Evolutionary conservation across 257 asterid genomes (phyloP), one percentile per base, ranked within the genome.

Genomic region (Penstemon davidsonii): DNA sequence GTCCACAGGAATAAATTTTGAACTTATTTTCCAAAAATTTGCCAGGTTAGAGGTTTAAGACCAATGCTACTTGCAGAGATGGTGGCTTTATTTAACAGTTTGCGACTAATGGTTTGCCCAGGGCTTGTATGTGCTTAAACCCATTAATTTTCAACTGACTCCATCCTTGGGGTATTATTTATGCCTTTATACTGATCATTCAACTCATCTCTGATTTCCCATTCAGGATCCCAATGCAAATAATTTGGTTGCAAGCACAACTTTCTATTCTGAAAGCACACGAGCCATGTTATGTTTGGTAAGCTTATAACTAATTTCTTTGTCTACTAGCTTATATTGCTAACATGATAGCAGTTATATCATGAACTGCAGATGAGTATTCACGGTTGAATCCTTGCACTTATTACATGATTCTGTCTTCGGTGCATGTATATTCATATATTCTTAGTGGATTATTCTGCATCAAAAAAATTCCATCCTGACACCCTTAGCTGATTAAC

Each of bases 271-370:
- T 3, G 96, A 92, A 79, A 84, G 82, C 71, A 89, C 96, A 39
- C 87, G 82, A 69, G 96, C 98, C 84, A 89, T 89, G 96, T 49
- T 92, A 77, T 87, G 98, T 78, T 87, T 92, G 96, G 98, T 92
- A 82, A 83, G 95, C 76, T 76, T 61, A 11, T 76, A 41, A 19
- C 49, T 39, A 10, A 8, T 50, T 62, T 43, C 60, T 39, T 56
- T 1, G 52, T 49, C 25, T 45, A 9, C 6, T 6, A 13, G 54
- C 46, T 52, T 38, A 50, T 56, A 57, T 37, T 42, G 66, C 57
- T 49, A 5, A 43, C 51, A 18, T 42, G 50, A 19, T 52, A 47
- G 38, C 8, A 8, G 25, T 73, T 37, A 36, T 52, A 12, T 13
- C 8, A 55, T 1, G 12, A 57, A 73, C 37, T 64, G 46, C 49